Conservation (phyloP, 768 basidiomycete species). For the Podaxis sp. region DNA sequence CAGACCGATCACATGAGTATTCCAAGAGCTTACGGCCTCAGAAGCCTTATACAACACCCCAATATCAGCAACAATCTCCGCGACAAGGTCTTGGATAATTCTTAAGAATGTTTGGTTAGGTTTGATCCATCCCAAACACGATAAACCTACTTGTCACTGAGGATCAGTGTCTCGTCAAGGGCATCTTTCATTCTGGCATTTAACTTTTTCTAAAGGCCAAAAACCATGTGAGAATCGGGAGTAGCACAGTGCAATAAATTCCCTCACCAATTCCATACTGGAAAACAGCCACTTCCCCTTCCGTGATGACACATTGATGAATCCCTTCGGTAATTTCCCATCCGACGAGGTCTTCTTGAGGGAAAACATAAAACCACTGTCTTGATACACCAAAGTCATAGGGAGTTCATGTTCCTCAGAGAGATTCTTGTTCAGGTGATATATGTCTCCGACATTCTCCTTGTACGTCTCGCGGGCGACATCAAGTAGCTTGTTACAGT, state of each 20-base stretch:
- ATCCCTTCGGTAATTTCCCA: conserved; percentile 65
- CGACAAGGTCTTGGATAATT: conserved; percentile 77
- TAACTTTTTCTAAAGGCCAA: conserved; percentile 66
- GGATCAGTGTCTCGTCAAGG: conserved; percentile 82
- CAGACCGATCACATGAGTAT: not conserved
- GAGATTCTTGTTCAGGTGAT: conserved; percentile 58
- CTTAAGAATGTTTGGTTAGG: conserved; percentile 33
- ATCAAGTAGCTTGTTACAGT: conserved; percentile 81
- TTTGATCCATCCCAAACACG: not conserved
- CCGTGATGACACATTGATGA: conserved; percentile 64
- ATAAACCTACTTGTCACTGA: conserved; percentile 70
- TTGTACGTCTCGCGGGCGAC: conserved; percentile 94
- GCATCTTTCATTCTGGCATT: conserved; percentile 90
- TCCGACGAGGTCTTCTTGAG: conserved; percentile 70
- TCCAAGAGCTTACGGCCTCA: conserved; percentile 61
- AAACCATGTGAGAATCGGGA: not conserved
- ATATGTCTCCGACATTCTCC: conserved; percentile 90
- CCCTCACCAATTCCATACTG: conserved; percentile 75
- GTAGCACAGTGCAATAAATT: not conserved
- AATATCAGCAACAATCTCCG: conserved; percentile 66
- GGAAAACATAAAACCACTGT: conserved; percentile 70
- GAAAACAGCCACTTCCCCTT: conserved; percentile 77
- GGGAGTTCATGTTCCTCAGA: conserved; percentile 66
- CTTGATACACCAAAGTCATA: conserved; percentile 67
- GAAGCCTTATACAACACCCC: conserved; percentile 87